These are phyloP conservation scores for Saccharomyces cerevisiae DNA, from an alignment of 805 yeast species.

Conservation along the genomic window DNA sequence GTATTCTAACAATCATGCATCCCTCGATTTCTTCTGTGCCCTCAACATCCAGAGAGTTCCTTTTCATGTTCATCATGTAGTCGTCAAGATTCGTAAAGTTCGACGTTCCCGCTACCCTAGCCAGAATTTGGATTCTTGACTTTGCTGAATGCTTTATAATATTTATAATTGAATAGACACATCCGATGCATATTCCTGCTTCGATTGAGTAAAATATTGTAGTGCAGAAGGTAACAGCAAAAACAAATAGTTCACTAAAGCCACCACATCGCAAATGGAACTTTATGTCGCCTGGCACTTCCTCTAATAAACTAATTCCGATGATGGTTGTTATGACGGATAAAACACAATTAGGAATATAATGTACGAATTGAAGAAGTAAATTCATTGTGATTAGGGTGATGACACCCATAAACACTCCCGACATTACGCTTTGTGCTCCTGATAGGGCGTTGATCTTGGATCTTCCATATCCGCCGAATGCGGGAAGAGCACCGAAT, in stretches of 20 bases:
- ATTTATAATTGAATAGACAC: slow-evolving; percentile 67
- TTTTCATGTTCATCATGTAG: slow-evolving; percentile 31
- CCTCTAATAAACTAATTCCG: slow-evolving; percentile 70
- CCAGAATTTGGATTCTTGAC: slow-evolving; percentile 78
- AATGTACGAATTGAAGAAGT: slow-evolving; percentile 56
- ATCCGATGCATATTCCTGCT: slow-evolving; percentile 84
- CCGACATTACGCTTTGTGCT: slow-evolving; percentile 79
- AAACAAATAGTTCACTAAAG: slow-evolving; percentile 64
- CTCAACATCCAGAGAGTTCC: background rate
- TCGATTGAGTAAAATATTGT: slow-evolving; percentile 75
- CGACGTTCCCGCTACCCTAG: slow-evolving; percentile 53
- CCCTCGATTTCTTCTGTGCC: slow-evolving; percentile 47
- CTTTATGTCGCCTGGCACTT: slow-evolving; percentile 67
- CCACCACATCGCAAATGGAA: slow-evolving; percentile 73
- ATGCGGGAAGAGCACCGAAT: slow-evolving; percentile 72
- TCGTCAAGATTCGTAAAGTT: slow-evolving; percentile 68
- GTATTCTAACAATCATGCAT: slow-evolving; percentile 68
- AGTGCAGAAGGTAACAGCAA: slow-evolving; percentile 52
- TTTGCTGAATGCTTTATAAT: slow-evolving; percentile 73
- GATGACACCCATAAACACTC: slow-evolving; percentile 69
- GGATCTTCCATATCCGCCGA: slow-evolving; percentile 94
- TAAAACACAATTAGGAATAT: slow-evolving; percentile 69
- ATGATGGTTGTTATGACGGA: slow-evolving; percentile 74
- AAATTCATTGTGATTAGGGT: slow-evolving; percentile 58
- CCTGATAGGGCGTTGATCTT: slow-evolving; percentile 83